Evolutionary conservation across 2,329 filamentous ascomycete species (phyloP), one percentile per base, ranked within the genome.

Genomic region (Cadophora luteo-olivacea): DNA sequence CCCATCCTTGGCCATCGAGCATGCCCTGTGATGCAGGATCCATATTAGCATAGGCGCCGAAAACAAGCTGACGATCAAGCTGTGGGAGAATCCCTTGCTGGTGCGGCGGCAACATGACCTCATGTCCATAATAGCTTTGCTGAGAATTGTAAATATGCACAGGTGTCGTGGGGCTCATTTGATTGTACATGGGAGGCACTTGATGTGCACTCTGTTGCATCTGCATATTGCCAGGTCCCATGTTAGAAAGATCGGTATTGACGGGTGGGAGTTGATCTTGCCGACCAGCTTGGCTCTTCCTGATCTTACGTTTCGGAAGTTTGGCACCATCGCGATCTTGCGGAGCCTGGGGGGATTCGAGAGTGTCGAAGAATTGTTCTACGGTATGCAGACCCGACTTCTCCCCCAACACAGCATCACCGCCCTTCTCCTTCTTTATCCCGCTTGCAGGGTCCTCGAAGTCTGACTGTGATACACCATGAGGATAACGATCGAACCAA

Each of bases 401-500:
- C 75, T 97, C 92, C 69, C 94, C 92, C 72, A 97, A 85, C 1
- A 96, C 93, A 0, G 92, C 94, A 77, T 97, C 94, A n/a, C 92
- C 91, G 9, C 92, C 91, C 51, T 87, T 90, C 76, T 97, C 92
- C 73, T 91, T 92, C 77, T 90, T 89, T 75, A 87, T 84, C 51
- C 86, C 84, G 4, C 84, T 81, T 33, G 87, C 88, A 1, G 92
- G 91, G 72, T 96, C 93, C 75, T 93, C 89, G 79, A 93, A 96
- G 76, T 97, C 93, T 1, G 89, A 86, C 69, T 92, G 89, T 3
- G 92, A 93, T 19, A 98, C 92, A 2, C 96, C 96, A 75, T 97
- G 92, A 0, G 96, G 96, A 78, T 97, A 98, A 72, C 92, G 88
- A 77, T 96, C 92, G 76, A 98, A 98, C 96, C 96, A 98, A 80